These are phyloP conservation scores for Salix suchowensis DNA, from an alignment of 345 rosid genomes.

Conservation along the genomic window DNA sequence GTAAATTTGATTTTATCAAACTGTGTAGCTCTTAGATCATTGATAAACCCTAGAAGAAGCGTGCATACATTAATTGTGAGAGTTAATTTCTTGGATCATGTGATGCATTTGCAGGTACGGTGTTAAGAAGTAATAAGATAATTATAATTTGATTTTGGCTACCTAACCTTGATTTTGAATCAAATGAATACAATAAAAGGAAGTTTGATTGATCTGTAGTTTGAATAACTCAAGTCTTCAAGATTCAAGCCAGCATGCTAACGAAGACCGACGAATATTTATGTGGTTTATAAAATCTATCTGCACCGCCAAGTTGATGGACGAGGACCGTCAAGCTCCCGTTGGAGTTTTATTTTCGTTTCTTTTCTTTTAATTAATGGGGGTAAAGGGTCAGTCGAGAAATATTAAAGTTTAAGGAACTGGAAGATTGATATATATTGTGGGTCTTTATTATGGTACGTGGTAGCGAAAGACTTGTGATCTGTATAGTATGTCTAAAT, in stretches of 20 bases:
- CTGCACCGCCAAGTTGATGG: background rate
- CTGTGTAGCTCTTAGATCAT: background rate
- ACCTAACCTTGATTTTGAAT: background rate
- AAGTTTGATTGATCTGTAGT: background rate
- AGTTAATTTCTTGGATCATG: background rate
- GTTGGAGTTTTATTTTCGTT: too few relatives aligned
- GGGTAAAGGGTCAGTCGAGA: background rate
- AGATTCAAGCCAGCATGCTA: background rate
- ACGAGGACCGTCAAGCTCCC: background rate
- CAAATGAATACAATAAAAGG: background rate
- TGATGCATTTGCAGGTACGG: background rate
- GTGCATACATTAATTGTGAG: background rate
- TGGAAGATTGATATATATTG: background rate
- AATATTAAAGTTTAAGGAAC: background rate
- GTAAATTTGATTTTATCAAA: background rate
- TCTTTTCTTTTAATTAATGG: background rate
- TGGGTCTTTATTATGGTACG: too few relatives aligned
- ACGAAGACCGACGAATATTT: background rate
- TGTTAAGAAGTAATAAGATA: background rate
- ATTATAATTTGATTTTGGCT: background rate
- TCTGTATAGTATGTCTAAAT: too few relatives aligned
- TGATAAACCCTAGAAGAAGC: background rate
- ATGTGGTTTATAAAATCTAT: background rate
- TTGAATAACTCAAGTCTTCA: background rate
- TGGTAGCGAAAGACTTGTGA: too few relatives aligned